A percentile compares a stretch with the other conserved stretches of the same genome.
Evolutionary conservation across 2,329 filamentous ascomycete genomes (phyloP).

Genomic region (Fusarium nelsonii): DNA sequence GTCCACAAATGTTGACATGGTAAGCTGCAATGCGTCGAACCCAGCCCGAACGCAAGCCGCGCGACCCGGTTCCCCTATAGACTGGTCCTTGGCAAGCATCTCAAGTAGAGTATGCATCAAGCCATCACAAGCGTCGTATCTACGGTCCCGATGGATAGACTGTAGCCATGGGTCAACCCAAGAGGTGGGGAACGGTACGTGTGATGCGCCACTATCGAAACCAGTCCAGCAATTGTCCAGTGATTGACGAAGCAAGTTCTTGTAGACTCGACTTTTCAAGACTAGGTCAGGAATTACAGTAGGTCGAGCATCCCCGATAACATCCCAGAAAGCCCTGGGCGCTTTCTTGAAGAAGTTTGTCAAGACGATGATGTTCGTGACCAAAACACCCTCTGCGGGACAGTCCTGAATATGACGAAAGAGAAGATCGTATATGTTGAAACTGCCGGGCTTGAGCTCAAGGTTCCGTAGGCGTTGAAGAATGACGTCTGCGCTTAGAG

Average conservation of each 20-base stretch:
- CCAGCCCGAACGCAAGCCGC: conserved; percentile 74
- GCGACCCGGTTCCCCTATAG: conserved; percentile 68
- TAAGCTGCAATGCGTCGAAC: conserved; percentile 69
- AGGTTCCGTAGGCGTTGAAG: conserved; percentile 82
- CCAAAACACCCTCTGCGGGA: conserved; percentile 69
- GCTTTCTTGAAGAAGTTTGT: conserved; percentile 79
- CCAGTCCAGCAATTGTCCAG: conserved; percentile 59
- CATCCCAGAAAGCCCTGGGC: conserved; percentile 86
- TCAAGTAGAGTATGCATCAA: conserved; percentile 81
- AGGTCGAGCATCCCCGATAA: conserved; percentile 83
- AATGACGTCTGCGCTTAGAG: conserved; percentile 79
- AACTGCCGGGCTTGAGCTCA: conserved; percentile 72
- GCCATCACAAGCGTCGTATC: conserved; percentile 84
- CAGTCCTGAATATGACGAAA: conserved; percentile 66
- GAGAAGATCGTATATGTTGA: conserved; percentile 73
- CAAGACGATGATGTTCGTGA: conserved; percentile 77
- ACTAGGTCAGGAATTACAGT: conserved; percentile 86
- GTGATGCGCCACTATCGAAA: conserved; percentile 59
- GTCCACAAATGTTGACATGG: conserved; percentile 68
- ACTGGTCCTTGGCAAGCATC: conserved; percentile 67
- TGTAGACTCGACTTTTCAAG: conserved; percentile 77
- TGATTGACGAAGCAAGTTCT: conserved; percentile 71
- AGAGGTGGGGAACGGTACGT: conserved; percentile 74
- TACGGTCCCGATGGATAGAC: conserved; percentile 80
- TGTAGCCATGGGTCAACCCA: conserved; percentile 85